Conservation (phyloP, 2,329 filamentous ascomycete species). For the Fusarium sp. region DNA sequence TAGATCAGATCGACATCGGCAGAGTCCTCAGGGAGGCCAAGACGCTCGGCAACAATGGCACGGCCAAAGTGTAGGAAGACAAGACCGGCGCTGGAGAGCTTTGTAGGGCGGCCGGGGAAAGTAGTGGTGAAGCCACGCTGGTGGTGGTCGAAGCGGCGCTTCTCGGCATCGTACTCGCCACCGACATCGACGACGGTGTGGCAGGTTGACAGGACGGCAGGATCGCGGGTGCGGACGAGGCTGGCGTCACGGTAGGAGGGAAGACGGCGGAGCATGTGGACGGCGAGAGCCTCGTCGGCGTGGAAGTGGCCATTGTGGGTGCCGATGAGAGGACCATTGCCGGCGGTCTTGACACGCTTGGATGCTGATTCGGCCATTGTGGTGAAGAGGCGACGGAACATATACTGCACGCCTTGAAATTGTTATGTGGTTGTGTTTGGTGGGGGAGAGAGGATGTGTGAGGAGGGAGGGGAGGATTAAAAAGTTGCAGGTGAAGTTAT, state of each 20-base stretch:
- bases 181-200: constrained; percentile 99
- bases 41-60: constrained; percentile 76
- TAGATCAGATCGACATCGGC: constrained; percentile 81
- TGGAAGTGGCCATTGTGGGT: constrained; percentile 99
- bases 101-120: constrained; percentile 86
- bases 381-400: constrained; percentile 51
- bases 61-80: constrained; percentile 97
- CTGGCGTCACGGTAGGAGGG: constrained; percentile 80
- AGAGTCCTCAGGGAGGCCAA: constrained; percentile 67
- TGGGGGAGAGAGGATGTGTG: not conserved
- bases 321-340: constrained; percentile 75
- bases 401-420: constrained; percentile 25
- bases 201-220: constrained; percentile 80
- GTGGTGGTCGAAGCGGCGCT: constrained; percentile 94
- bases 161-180: constrained; percentile 84
- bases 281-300: constrained; percentile 96
- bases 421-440: constrained; percentile 6
- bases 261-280: constrained; percentile 92
- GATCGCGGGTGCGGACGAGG: constrained; percentile 90
- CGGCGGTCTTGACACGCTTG: constrained; percentile 85
- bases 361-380: constrained; percentile 72
- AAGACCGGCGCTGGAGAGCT: constrained; percentile 92
- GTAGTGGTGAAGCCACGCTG: constrained; percentile 89
- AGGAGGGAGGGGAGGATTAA: constrained; percentile 4
- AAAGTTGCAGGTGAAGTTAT: constrained; percentile 19